Conservation (phyloP, 495 filamentous ascomycete species). For the Xylaria nigripes region DNA sequence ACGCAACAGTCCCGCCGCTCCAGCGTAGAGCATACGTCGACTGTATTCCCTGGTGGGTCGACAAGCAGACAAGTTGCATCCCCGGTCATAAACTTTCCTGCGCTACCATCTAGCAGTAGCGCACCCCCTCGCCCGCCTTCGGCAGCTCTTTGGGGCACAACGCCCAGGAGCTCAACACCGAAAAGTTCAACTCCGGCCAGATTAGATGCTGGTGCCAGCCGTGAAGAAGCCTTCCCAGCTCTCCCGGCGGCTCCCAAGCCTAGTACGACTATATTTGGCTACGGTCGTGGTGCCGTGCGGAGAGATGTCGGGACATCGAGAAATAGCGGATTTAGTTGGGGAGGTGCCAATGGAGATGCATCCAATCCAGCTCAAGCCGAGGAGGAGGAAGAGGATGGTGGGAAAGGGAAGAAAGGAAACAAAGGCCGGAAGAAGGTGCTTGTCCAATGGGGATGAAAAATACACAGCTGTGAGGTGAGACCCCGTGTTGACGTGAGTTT, state of each 20-base stretch:
- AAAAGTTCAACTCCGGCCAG: slow-evolving; percentile 13
- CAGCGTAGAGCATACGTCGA: slow-evolving; percentile 16
- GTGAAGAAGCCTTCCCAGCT: slow-evolving; percentile 66
- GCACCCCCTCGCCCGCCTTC: slow-evolving; percentile 18
- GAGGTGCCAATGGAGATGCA: slow-evolving; percentile 9
- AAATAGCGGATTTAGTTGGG: slow-evolving; percentile 37
- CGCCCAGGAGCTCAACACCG: slow-evolving; percentile 20
- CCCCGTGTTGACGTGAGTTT: neutral
- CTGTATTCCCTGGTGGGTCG: slow-evolving; percentile 11
- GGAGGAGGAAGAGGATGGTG: slow-evolving; percentile 28
- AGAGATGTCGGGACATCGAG: slow-evolving; percentile 47
- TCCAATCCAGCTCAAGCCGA: neutral
- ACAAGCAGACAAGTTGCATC: slow-evolving; percentile 36
- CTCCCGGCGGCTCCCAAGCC: slow-evolving; percentile 73
- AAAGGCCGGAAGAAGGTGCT: slow-evolving; percentile 76
- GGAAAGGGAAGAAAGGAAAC: slow-evolving; percentile 60
- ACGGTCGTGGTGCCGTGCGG: slow-evolving; percentile 61
- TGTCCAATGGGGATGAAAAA: slow-evolving; percentile 44
- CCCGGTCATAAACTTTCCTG: slow-evolving; percentile 46
- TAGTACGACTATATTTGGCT: slow-evolving; percentile 70
- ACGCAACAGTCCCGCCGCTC: slow-evolving; percentile 30
- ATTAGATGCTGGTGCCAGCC: neutral
- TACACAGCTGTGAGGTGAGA: too few relatives aligned
- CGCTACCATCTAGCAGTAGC: slow-evolving; percentile 45
- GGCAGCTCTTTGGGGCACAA: slow-evolving; percentile 15